Base-by-base conservation (phyloP, 2,329 filamentous ascomycete genomes). In the Chaetoscypha palmicola region DNA sequence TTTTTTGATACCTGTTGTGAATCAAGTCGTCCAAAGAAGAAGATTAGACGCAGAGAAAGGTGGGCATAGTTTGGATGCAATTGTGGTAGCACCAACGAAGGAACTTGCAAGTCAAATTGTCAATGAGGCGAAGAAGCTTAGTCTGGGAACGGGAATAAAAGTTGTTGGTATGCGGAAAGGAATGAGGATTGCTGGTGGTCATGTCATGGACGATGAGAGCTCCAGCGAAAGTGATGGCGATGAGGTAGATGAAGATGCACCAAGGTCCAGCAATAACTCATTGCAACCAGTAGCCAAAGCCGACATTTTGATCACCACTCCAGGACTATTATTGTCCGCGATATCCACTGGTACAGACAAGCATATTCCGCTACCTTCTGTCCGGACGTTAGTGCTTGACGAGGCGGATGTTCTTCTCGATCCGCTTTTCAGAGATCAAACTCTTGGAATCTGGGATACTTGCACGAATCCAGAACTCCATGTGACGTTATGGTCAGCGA, bases 331-430 rank as follows among this genome's bases (percentile, higher is more conserved):
- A 3, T 74, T 91, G 21, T 86, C 92, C 60, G 80, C 86, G 2
- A 66, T 96, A 5, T 68, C 72, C 8, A 68, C 67, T 17, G 67
- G 67, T 43, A 60, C 67, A 8, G 49, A 48, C 10, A 61, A 66
- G 49, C 41, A 70, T 58, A 65, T 69, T 23, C 66, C 72, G 4
- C 65, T 94, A 4, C 78, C 86, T 0, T 74, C 77, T 1, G 81
- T 96, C 3, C 74, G 74, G 34, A 80, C 80, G 39, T 69, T 98
- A 14, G 75, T 97, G 26, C 71, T 98, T 2, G 92, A 98, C 59
- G 92, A 98, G 70, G 92, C 89, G 1, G 92, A 98, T 63, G 89
- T 97, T 11, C 81, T 98, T 4, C 76, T 98, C 9, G 90, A 97
- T 57, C 82, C 86, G 12, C 72, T 96, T 4, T 98, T 98, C 69